Evolutionary conservation across 257 asterid genomes (phyloP), one percentile per base, ranked within the genome.

Genomic region (Solanum phureja): DNA sequence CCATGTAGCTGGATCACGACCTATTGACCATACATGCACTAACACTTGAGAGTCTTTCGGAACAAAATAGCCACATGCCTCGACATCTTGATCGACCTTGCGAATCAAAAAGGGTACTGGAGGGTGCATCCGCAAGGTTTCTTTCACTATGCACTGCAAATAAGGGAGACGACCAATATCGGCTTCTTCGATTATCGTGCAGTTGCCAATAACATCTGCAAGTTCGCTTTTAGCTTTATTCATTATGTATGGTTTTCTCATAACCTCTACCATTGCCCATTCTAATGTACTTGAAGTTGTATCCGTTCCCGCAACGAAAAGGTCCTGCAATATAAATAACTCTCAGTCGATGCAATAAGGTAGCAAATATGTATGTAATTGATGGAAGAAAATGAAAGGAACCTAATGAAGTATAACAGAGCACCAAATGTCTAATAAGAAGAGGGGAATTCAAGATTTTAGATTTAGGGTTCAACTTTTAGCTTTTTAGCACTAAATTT

Each of bases 211-310:
- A 3, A 91, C 93, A 40, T 88, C 86, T 69, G 91, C 93, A 1
- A 95, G 92, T 89, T 95, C 98, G 0, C 84, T 87, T 85, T 93
- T 92, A 42, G 93, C 98, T 60, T 86, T 91, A 85, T 88, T 85
- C 92, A 93, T 92, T 21, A 29, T 87, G 31, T 91, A 89, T 4
- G 98, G 97, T 34, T 91, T 94, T 18, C 81, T 90, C 14, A 95
- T 90, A 24, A 92, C 89, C 89, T 95, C 98, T 13, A 95, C 91
- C 98, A 95, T 94, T 35, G 98, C 96, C 98, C 98, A 95, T 87
- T 95, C 98, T 23, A 95, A 68, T 12, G 98, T 94, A 93, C 87
- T 93, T 12, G 96, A 93, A 1, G 94, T 90, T 11, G 96, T 93
- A 40, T 94, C 98, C 0, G 96, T 94, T 69, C 98, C 96, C 0